These are phyloP conservation scores for Nakazawaea wyomingensis DNA, from an alignment of 805 yeast genomes.

Conservation along the genomic window DNA sequence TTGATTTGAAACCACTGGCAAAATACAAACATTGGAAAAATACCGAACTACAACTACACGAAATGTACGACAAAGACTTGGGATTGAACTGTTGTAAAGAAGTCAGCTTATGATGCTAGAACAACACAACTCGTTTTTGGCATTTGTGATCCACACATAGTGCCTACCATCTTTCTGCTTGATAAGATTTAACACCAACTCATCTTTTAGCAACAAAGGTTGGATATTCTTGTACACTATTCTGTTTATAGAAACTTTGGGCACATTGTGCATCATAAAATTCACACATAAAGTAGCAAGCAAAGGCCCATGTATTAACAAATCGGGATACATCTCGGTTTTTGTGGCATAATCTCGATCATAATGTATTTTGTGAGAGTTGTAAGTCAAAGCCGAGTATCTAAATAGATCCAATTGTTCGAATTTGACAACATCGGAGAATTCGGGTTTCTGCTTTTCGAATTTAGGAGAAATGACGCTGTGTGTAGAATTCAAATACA, in stretches of 20 bases:
- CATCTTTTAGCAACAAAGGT: constrained; percentile 44
- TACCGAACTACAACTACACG: constrained; percentile 19
- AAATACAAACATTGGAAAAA: constrained; percentile 41
- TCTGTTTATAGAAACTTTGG: constrained; percentile 19
- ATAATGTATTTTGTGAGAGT: constrained; percentile 81
- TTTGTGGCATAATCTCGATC: constrained; percentile 47
- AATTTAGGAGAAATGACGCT: background rate
- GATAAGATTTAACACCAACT: constrained; percentile 22
- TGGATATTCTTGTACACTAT: constrained; percentile 44
- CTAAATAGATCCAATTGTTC: constrained; percentile 44
- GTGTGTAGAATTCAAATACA: constrained; percentile 45
- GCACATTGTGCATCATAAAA: constrained; percentile 33
- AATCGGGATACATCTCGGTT: constrained; percentile 54
- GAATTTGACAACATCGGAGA: constrained; percentile 28
- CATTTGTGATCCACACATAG: constrained; percentile 12
- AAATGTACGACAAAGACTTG: background rate
- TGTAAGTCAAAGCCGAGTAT: constrained; percentile 73
- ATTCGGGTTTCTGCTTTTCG: constrained; percentile 18
- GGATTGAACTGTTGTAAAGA: constrained; percentile 1
- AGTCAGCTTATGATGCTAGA: background rate
- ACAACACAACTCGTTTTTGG: background rate
- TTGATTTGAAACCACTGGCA: constrained; percentile 40
- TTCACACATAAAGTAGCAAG: constrained; percentile 55
- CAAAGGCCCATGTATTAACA: constrained; percentile 80
- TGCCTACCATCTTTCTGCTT: constrained; percentile 2